Base-by-base conservation (phyloP, 179 eudicot genomes). In the Amaranthus tricolor region DNA sequence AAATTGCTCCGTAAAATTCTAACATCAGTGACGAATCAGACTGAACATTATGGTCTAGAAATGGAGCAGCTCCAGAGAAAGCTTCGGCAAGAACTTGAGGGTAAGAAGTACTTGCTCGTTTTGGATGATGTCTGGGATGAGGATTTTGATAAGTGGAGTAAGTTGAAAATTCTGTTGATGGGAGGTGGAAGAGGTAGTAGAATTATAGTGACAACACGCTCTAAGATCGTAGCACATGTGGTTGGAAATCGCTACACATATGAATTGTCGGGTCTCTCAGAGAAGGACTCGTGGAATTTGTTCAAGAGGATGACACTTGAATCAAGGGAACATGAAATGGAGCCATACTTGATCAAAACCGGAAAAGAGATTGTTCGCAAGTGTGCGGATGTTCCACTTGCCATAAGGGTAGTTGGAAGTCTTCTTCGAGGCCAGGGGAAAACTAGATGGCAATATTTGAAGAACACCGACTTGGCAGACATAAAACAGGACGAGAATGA, bases 41-140 rank as follows among this genome's bases (percentile, higher is more conserved):
- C 7, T 51, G 5, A 7, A 24, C 9, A 12, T 17, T 20, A 67
- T 11, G 58, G 68, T 44, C 44, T 60, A 13, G 15, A 40, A 9
- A 61, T 45, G 65, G 70, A 81, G 6, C 17, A 58, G 16, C 43
- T 80, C 40, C 57, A 17, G 40, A 20, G 45, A 10, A 61, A 49
- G 7, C 21, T 77, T 45, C 58, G 50, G 7, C 9, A 45, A 31
- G 9, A 54, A 15, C 24, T 77, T 5, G 24, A 58, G 1, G 71
- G 70, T 7, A 64, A 65, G 11, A 74, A 74, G 51, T 63, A 52
- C 43, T 7, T 71, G 40, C 65, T 77, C 57, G 75, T 71, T 13
- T 20, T 77, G 70, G 80, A 77, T 20, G 80, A 77, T 54, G 71
- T 71, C 5, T 77, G 76, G 80, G 63, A 55, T 55, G 80, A 77